These are phyloP conservation scores for Amniculicola lignicola DNA, from an alignment of 495 filamentous ascomycete genomes.

Conservation along the genomic window DNA sequence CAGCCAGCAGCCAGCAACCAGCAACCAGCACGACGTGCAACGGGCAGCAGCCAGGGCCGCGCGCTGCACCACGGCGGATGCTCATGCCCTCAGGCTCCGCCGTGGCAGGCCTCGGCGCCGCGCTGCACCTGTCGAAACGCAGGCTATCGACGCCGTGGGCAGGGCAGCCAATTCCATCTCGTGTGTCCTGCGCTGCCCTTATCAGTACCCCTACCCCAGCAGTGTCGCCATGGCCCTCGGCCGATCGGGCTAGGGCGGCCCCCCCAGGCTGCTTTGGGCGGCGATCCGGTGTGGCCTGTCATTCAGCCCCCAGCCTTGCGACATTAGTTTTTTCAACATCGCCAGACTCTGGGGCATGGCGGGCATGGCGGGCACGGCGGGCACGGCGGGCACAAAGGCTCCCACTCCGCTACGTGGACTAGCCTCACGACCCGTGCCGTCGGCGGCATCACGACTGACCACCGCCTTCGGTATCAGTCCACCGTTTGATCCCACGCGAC, in stretches of 20 bases:
- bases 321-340: too few species aligned
- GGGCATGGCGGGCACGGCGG: background rate
- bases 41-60: background rate
- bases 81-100: background rate
- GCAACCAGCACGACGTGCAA: background rate
- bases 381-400: too few species aligned
- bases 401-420: background rate
- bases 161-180: too few species aligned
- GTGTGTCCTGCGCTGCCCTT: conserved; percentile 23
- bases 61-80: background rate
- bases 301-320: background rate
- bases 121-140: too few species aligned
- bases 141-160: conserved; percentile 24
- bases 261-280: background rate
- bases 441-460: conserved; percentile 6
- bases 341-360: background rate
- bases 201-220: conserved; percentile 13
- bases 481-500: conserved; percentile 6
- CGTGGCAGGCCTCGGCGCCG: background rate
- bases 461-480: too few species aligned
- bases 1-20: too few species aligned
- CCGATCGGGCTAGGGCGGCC: conserved; percentile 5
- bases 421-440: conserved; percentile 3
- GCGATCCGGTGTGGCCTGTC: too few species aligned
- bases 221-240: background rate